These are phyloP conservation scores for Magnusiomyces fungicola DNA, from an alignment of 1,139 yeast genomes.

Conservation along the genomic window DNA sequence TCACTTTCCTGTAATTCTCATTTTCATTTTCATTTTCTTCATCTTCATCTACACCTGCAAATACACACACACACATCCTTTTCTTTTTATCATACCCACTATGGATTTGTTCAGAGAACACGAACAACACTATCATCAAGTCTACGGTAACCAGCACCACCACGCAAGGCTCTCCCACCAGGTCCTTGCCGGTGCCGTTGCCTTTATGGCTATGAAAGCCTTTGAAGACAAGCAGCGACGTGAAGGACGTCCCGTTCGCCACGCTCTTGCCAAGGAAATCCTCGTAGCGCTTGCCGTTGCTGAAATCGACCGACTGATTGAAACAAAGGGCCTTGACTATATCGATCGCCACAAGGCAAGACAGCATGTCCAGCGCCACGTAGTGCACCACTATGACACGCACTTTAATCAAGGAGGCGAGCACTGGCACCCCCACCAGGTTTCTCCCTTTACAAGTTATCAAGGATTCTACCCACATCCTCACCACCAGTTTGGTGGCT, in stretches of 20 bases:
- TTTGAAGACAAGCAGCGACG: conserved; percentile 29
- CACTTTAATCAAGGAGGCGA: conserved; percentile 23
- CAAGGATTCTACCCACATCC: no score
- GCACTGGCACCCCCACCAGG: conserved; percentile 22
- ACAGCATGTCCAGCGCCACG: conserved; percentile 23
- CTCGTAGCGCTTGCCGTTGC: conserved; percentile 32
- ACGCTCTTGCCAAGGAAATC: conserved; percentile 28
- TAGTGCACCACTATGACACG: conserved; percentile 25
- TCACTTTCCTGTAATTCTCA: neutral
- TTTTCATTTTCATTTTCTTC: neutral
- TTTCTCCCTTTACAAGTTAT: no score
- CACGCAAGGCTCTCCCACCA: conserved; percentile 29
- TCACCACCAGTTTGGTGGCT: no score
- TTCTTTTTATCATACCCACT: no score
- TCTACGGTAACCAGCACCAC: conserved; percentile 15
- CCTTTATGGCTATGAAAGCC: conserved; percentile 28
- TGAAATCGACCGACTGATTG: conserved; percentile 32
- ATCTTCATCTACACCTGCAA: neutral
- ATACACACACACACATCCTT: neutral
- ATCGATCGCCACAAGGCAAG: conserved; percentile 37
- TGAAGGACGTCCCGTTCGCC: conserved; percentile 29
- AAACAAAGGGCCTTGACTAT: conserved; percentile 31
- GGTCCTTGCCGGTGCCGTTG: conserved; percentile 31
- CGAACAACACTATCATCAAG: conserved; percentile 20
- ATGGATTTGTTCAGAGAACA: conserved; percentile 25